These are phyloP conservation scores for Actinomortierella wolfii DNA, from an alignment of 371 early-diverging fungal species.

Conservation along the genomic window DNA sequence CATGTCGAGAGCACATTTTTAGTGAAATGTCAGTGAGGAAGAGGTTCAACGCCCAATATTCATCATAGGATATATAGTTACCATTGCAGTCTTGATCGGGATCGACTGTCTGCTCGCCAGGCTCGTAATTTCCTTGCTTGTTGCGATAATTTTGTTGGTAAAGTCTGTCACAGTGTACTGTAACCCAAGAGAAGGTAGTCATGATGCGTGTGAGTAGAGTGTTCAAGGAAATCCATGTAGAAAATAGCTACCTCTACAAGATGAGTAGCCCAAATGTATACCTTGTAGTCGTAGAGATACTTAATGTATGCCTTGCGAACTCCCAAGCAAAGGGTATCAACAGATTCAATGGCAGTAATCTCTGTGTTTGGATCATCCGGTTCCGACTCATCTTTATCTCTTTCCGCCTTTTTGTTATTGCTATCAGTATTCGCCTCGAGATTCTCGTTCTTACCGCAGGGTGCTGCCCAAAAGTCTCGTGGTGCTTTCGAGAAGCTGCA, in stretches of 20 bases:
- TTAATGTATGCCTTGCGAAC: constrained; percentile 29
- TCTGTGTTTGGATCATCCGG: neutral
- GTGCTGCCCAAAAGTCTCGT: too few relatives aligned
- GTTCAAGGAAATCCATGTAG: too few relatives aligned
- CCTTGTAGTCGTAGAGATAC: constrained; percentile 29
- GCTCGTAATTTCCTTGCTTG: constrained; percentile 40
- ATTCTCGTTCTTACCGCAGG: too few relatives aligned
- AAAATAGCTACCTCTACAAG: too few relatives aligned
- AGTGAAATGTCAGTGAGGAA: too few relatives aligned
- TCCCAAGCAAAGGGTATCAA: constrained; percentile 29
- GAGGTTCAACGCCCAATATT: too few relatives aligned
- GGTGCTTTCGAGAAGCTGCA: too few relatives aligned
- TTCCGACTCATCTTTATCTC: too few relatives aligned
- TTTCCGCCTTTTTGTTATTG: too few relatives aligned
- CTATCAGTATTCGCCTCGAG: too few relatives aligned
- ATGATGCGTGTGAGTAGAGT: neutral
- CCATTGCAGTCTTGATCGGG: constrained; percentile 34
- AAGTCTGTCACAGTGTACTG: constrained; percentile 29
- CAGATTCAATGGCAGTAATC: constrained; percentile 3
- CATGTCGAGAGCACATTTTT: neutral
- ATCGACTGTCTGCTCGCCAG: constrained; percentile 29
- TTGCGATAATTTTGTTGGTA: constrained; percentile 28
- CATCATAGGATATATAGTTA: neutral
- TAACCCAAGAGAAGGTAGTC: neutral
- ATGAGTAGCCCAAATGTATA: constrained; percentile 4